These are phyloP conservation scores for Yamadazyma blattariae DNA, from an alignment of 1,139 yeast genomes.

Conservation along the genomic window DNA sequence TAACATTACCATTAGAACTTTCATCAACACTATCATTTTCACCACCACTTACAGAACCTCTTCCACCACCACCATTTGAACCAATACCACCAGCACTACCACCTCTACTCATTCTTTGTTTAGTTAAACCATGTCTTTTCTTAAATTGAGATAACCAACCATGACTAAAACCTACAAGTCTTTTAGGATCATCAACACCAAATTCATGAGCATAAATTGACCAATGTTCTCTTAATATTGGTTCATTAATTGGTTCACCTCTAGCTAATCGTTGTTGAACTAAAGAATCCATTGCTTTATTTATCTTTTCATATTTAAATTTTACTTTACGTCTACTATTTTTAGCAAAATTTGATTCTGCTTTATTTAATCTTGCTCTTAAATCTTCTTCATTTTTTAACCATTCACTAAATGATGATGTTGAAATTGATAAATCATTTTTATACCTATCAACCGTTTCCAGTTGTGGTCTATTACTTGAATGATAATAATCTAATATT, in stretches of 20 bases:
- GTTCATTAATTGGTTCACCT: conserved; percentile 51
- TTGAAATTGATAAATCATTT: conserved; percentile 49
- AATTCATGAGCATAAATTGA: conserved; percentile 50
- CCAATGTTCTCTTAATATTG: conserved; percentile 56
- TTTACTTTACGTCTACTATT: conserved; percentile 46
- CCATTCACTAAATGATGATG: conserved; percentile 62
- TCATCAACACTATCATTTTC: background rate
- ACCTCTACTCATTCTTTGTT: conserved; percentile 29
- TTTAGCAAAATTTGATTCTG: conserved; percentile 35
- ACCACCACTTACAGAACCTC: background rate
- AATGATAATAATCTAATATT: conserved; percentile 51
- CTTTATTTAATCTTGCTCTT: conserved; percentile 38
- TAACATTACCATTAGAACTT: background rate
- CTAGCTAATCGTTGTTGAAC: conserved; percentile 44
- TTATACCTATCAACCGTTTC: conserved; percentile 55
- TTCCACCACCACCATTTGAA: no score
- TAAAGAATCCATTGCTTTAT: conserved; percentile 54
- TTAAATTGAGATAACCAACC: conserved; percentile 64
- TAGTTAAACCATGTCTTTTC: conserved; percentile 53
- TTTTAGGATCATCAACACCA: conserved; percentile 60
- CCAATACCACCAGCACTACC: background rate
- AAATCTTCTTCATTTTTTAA: conserved; percentile 50
- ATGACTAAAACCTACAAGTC: conserved; percentile 52
- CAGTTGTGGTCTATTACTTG: conserved; percentile 51
- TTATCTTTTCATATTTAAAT: conserved; percentile 56